These are phyloP conservation scores for Angomonas desouzai DNA, from an alignment of 208 protist species.

Conservation along the genomic window DNA sequence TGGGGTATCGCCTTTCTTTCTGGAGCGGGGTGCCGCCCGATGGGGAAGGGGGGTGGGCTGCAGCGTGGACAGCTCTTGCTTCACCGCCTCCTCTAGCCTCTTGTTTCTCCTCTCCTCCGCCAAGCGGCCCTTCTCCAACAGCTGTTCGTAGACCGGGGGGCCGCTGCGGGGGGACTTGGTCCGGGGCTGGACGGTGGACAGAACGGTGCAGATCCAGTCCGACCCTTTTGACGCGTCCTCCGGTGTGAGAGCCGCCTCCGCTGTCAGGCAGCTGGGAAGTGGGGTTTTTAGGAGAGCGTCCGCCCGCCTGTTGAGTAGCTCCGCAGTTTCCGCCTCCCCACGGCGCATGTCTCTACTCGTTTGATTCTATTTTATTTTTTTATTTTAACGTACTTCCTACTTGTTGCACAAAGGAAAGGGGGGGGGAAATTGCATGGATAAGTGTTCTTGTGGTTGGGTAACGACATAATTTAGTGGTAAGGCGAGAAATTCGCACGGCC, in stretches of 20 bases:
- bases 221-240: not conserved
- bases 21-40: slow-evolving; percentile 8
- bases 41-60: slow-evolving; percentile 25
- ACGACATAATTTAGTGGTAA: too few species aligned
- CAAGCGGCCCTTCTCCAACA: slow-evolving; percentile 64
- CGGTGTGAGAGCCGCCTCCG: not conserved
- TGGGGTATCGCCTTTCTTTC: slow-evolving; percentile 14
- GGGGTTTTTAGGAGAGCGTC: slow-evolving; percentile 37
- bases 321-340: not conserved
- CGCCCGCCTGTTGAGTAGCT: slow-evolving; percentile 15
- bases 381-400: too few species aligned
- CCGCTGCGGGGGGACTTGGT: not conserved
- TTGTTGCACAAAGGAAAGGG: slow-evolving; percentile 5
- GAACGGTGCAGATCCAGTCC: not conserved
- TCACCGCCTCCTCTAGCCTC: slow-evolving; percentile 30
- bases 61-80: slow-evolving; percentile 38
- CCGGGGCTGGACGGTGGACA: not conserved
- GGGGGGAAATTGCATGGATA: slow-evolving; percentile 1
- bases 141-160: slow-evolving; percentile 52
- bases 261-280: slow-evolving; percentile 31
- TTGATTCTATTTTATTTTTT: not conserved
- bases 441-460: too few species aligned
- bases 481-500: too few species aligned
- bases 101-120: slow-evolving; percentile 41
- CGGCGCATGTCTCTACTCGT: not conserved